Percentiles rank a stretch among this genome's conserved stretches.
Evolutionary conservation across 2,329 filamentous ascomycete species (phyloP).

Genomic region (Chalaropsis thielavioides): DNA sequence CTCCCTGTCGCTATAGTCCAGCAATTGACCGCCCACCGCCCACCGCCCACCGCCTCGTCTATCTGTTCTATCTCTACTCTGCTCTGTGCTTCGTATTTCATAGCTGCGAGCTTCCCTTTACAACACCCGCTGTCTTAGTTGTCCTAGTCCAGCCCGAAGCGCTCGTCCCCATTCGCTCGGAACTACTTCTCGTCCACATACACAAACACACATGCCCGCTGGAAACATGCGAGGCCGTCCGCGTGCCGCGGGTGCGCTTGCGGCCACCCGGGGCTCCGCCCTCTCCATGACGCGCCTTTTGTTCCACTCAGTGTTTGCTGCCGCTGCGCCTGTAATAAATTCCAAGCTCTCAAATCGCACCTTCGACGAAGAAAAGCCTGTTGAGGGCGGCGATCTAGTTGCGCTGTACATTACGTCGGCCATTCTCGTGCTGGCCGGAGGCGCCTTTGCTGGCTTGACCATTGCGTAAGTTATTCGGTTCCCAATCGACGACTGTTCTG

Average conservation of each 20-base stretch:
- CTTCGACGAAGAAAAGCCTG: slow-evolving; percentile 34
- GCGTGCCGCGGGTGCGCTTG: slow-evolving; percentile 6
- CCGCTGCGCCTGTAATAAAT: slow-evolving; percentile 32
- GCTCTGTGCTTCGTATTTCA: background rate
- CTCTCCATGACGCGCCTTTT: slow-evolving; percentile 14
- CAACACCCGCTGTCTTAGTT: background rate
- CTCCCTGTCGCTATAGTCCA: background rate
- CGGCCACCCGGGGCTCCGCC: slow-evolving; percentile 11
- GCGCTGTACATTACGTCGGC: slow-evolving; percentile 67
- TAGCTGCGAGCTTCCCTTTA: background rate
- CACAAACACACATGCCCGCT: background rate
- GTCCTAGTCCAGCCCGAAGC: background rate
- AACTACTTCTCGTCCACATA: too few species aligned
- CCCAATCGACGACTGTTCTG: background rate
- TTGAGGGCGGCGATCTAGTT: slow-evolving; percentile 55
- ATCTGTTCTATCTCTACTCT: too few species aligned
- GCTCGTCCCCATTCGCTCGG: too few species aligned
- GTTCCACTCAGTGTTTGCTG: slow-evolving; percentile 25
- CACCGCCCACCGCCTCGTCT: background rate
- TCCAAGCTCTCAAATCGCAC: slow-evolving; percentile 19
- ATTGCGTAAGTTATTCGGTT: slow-evolving; percentile 47
- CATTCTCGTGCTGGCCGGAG: slow-evolving; percentile 70
- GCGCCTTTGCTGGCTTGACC: slow-evolving; percentile 87
- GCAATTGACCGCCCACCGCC: background rate
- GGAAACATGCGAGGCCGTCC: slow-evolving; percentile 14